Conservation (phyloP, 2,329 filamentous ascomycete genomes). For the Botrytis galanthina region DNA sequence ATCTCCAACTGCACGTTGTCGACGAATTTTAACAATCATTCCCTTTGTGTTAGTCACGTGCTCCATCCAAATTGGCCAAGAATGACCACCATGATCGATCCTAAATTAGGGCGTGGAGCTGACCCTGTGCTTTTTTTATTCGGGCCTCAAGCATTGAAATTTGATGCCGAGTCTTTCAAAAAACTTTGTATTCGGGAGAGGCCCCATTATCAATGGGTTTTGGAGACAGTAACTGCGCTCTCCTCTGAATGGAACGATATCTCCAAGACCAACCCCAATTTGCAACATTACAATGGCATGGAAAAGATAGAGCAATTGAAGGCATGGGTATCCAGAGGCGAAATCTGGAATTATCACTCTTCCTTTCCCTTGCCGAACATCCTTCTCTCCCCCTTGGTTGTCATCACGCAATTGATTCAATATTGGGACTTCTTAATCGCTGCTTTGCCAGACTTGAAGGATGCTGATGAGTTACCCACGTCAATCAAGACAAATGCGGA, state of each 20-base stretch:
- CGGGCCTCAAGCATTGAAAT: conserved; percentile 12
- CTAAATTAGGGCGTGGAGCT: no score
- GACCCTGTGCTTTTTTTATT: background rate
- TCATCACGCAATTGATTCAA: conserved; percentile 42
- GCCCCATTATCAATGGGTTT: background rate
- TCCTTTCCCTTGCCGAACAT: conserved; percentile 35
- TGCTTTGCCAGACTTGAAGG: conserved; percentile 17
- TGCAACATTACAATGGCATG: conserved; percentile 22
- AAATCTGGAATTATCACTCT: conserved; percentile 8
- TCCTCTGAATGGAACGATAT: conserved; percentile 25
- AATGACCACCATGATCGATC: no score
- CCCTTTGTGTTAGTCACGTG: no score
- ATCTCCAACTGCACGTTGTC: no score
- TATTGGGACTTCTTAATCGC: conserved; percentile 39
- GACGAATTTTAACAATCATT: no score
- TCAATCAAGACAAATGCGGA: conserved; percentile 20
- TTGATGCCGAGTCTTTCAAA: conserved; percentile 5
- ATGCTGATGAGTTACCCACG: no score
- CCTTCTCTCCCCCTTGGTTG: conserved; percentile 42
- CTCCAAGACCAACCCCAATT: conserved; percentile 23
- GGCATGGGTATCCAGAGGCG: conserved; percentile 26
- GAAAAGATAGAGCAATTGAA: conserved; percentile 24
- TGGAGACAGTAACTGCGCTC: conserved; percentile 26
- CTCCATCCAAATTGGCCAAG: no score
- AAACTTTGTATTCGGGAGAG: conserved; percentile 3